A percentile compares a stretch with the other conserved stretches of the same genome.
Evolutionary conservation across 1,139 yeast genomes (phyloP).

Genomic region (Blastobotrys persicus): DNA sequence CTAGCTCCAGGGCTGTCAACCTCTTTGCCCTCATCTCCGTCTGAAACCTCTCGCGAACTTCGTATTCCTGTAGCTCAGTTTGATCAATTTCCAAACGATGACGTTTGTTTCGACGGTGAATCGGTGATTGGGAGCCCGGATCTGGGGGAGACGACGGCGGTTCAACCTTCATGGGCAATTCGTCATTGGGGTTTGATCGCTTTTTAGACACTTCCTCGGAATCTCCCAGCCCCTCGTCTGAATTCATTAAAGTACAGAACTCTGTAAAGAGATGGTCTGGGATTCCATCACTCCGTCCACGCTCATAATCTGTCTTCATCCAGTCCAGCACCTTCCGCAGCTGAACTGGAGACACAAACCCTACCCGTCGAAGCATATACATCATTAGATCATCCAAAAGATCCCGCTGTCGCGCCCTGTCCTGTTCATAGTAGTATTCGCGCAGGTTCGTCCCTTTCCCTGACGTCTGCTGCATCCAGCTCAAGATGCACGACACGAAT

Average conservation of each 20-base stretch:
- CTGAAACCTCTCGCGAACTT: background rate
- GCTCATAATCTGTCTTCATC: background rate
- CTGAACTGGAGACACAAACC: background rate
- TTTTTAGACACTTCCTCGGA: background rate
- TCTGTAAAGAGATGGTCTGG: background rate
- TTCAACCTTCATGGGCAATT: background rate
- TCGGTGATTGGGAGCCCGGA: background rate
- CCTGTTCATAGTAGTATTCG: background rate
- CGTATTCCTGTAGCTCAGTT: background rate
- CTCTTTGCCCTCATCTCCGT: background rate
- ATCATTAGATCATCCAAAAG: background rate
- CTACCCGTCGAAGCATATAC: background rate
- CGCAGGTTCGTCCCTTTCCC: background rate
- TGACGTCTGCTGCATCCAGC: background rate
- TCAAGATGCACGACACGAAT: background rate
- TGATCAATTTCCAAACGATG: background rate
- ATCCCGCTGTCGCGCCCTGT: background rate
- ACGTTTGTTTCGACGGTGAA: background rate
- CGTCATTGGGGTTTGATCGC: background rate
- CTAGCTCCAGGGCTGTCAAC: background rate
- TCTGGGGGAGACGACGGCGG: background rate
- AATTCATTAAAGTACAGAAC: background rate
- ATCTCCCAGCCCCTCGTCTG: too few species aligned
- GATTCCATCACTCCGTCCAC: background rate
- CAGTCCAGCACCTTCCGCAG: background rate